Evolutionary conservation across 176 grass and related monocot genomes (phyloP).

Genomic region (Alopecurus myosuroides): DNA sequence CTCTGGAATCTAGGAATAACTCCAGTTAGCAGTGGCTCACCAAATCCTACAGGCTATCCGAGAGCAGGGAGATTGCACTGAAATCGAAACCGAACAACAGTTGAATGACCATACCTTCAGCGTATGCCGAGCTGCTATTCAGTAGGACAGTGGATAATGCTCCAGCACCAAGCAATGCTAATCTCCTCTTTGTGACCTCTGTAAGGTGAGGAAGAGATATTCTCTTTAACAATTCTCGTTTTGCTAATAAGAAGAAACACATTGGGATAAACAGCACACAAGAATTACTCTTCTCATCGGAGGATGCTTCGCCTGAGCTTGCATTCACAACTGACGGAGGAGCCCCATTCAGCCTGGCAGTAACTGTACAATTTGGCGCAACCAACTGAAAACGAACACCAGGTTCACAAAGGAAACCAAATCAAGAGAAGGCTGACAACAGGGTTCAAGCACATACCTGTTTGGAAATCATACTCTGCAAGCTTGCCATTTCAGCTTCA

Average conservation of each 20-base stretch:
- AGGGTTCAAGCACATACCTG: constrained; percentile 31
- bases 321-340: constrained; percentile 27
- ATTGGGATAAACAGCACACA: background rate
- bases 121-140: constrained; percentile 36
- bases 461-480: constrained; percentile 54
- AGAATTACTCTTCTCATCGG: constrained; percentile 45
- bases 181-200: constrained; percentile 61
- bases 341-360: constrained; percentile 21
- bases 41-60: background rate
- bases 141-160: constrained; percentile 42
- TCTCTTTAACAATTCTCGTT: background rate
- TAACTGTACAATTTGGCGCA: constrained; percentile 26
- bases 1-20: constrained; percentile 54
- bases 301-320: constrained; percentile 27
- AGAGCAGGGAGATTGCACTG: background rate
- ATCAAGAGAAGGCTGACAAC: background rate
- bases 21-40: constrained; percentile 23
- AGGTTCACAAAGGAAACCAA: background rate
- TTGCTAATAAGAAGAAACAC: background rate
- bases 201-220: background rate
- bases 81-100: background rate
- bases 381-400: constrained; percentile 38
- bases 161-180: constrained; percentile 59
- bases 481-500: constrained; percentile 57
- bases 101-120: constrained; percentile 59